A percentile compares a stretch with the other conserved stretches of the same genome.
These are phyloP conservation scores for Pythium vanterpoolii DNA, from an alignment of 352 stramenopile species.

Conservation along the genomic window DNA sequence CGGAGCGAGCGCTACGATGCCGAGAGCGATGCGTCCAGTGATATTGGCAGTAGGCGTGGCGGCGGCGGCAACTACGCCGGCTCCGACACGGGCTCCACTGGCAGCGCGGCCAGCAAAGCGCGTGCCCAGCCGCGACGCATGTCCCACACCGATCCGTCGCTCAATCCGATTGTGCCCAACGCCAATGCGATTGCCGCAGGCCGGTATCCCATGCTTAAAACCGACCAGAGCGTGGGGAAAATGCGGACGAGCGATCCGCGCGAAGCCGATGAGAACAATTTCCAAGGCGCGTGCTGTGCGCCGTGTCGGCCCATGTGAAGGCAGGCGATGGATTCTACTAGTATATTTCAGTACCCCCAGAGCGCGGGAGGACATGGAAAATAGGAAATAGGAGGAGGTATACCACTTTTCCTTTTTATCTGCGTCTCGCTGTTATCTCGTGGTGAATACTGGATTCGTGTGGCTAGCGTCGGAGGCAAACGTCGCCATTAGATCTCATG, in stretches of 20 bases:
- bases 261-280: slow-evolving; percentile 27
- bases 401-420: no score
- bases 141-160: slow-evolving; percentile 49
- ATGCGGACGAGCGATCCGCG: slow-evolving; percentile 20
- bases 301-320: slow-evolving; percentile 60
- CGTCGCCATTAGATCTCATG: no score
- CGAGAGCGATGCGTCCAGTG: slow-evolving; percentile 81
- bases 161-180: slow-evolving; percentile 71
- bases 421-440: no score
- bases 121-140: slow-evolving; percentile 30
- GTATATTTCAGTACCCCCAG: no score
- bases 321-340: no score
- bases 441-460: no score
- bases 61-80: slow-evolving; percentile 36
- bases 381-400: neutral
- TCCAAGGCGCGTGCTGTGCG: slow-evolving; percentile 54
- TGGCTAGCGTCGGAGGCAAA: no score
- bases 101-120: slow-evolving; percentile 32
- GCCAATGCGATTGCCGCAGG: slow-evolving; percentile 53
- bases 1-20: slow-evolving; percentile 78
- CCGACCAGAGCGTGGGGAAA: slow-evolving; percentile 56
- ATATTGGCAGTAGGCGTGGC: slow-evolving; percentile 52
- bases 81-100: slow-evolving; percentile 61
- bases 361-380: no score
- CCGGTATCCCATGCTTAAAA: slow-evolving; percentile 81